phyloP scores from a whole-genome alignment of 495 filamentous ascomycete genomes.

The Polyplosphaeria fusca region DNA sequence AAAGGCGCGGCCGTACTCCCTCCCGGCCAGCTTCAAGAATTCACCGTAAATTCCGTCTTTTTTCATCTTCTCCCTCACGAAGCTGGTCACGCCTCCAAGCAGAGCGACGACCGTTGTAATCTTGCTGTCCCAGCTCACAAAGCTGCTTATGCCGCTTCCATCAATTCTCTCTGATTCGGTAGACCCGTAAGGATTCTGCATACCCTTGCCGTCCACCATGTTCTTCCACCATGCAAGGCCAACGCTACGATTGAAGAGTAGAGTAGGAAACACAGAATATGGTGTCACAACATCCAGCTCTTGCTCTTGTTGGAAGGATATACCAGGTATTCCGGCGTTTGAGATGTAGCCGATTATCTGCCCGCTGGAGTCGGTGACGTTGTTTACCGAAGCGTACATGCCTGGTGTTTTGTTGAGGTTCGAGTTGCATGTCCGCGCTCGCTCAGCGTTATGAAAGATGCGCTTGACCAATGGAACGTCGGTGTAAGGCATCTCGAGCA shows the following conservation, averaged over 20 bases:
- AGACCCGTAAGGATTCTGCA: conserved; percentile 44
- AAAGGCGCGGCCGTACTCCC: conserved; percentile 38
- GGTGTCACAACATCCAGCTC: not conserved
- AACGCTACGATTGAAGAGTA: not conserved
- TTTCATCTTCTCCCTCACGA: conserved; percentile 40
- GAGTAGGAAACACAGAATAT: not conserved
- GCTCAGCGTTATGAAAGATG: conserved; percentile 36
- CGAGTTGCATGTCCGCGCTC: conserved; percentile 43
- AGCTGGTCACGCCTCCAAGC: conserved; percentile 36
- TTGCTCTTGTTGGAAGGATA: not conserved
- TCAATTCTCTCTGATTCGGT: conserved; percentile 41
- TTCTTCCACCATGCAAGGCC: conserved; percentile 43
- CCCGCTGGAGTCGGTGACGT: conserved; percentile 24
- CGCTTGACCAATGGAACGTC: conserved; percentile 39
- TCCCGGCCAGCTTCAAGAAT: conserved; percentile 20
- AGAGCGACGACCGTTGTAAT: conserved; percentile 40
- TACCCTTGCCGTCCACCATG: conserved; percentile 42
- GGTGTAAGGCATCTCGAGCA: conserved; percentile 43
- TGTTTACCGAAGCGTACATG: conserved; percentile 44
- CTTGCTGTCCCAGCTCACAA: conserved; percentile 44
- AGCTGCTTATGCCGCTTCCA: conserved; percentile 36
- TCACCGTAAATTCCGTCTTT: conserved; percentile 37
- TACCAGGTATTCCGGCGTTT: conserved; percentile 25
- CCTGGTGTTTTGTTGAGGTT: conserved; percentile 36
- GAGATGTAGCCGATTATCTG: not conserved